phyloP scores from a whole-genome alignment of 2,329 filamentous ascomycete species.

The Phialocephala subalpina region DNA sequence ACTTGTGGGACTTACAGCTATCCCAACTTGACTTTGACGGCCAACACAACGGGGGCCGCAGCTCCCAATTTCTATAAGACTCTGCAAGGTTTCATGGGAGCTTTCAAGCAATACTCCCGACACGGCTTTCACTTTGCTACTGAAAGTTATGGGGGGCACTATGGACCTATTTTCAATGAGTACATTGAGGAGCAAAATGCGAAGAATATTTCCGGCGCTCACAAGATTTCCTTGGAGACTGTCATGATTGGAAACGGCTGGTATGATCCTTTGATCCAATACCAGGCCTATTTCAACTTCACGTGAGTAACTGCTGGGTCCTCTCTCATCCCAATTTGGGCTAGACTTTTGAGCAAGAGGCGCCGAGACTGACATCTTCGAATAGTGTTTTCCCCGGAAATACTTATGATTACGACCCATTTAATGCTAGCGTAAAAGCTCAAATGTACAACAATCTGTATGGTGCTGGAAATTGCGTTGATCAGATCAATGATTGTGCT shows the following conservation, averaged over 20 bases:
- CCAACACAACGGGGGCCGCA: conserved; percentile 59
- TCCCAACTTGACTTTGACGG: conserved; percentile 57
- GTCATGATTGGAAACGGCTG: conserved; percentile 65
- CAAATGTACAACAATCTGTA: conserved; percentile 67
- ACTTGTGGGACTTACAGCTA: conserved; percentile 64
- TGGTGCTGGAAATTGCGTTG: conserved; percentile 66
- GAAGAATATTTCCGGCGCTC: conserved; percentile 55
- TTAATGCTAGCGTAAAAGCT: conserved; percentile 55
- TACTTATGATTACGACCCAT: conserved; percentile 62
- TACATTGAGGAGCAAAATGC: conserved; percentile 68
- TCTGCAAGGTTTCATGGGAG: conserved; percentile 69
- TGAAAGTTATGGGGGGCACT: conserved; percentile 66
- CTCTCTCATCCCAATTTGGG: neutral
- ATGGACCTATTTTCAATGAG: conserved; percentile 65
- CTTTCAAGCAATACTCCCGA: conserved; percentile 59
- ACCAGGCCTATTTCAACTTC: conserved; percentile 65
- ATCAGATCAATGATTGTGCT: conserved; percentile 63
- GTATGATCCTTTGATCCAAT: conserved; percentile 64
- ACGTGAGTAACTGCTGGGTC: conserved; percentile 41
- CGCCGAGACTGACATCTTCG: neutral
- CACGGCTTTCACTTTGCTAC: conserved; percentile 62
- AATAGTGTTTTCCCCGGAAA: conserved; percentile 54
- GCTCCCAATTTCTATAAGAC: conserved; percentile 68
- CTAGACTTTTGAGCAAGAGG: neutral
- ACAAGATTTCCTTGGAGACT: conserved; percentile 55